These are phyloP conservation scores for Camelina hispida DNA, from an alignment of 345 rosid species.

Conservation along the genomic window DNA sequence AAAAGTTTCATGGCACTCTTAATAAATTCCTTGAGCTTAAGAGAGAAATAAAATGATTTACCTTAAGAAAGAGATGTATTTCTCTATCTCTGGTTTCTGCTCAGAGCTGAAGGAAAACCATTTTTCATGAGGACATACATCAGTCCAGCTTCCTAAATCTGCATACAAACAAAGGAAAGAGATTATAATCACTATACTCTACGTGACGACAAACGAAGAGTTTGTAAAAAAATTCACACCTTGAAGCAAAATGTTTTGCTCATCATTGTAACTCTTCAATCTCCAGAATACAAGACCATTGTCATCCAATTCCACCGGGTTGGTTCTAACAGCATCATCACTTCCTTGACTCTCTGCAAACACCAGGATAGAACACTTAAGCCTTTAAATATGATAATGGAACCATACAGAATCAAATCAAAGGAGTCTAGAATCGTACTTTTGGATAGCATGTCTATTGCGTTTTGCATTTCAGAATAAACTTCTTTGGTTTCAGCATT, in stretches of 20 bases:
- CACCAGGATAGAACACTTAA: background rate
- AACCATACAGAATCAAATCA: conserved; percentile 11
- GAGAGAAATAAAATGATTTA: conserved; percentile 37
- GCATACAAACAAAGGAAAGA: conserved; percentile 28
- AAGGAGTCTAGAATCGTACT: conserved; percentile 48
- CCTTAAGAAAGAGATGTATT: conserved; percentile 60
- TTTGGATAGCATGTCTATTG: conserved; percentile 45
- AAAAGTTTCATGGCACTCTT: background rate
- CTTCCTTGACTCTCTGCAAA: conserved; percentile 53
- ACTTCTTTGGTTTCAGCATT: conserved; percentile 60
- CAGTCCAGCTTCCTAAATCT: conserved; percentile 56
- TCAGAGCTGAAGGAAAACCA: conserved; percentile 64
- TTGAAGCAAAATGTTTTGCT: conserved; percentile 66
- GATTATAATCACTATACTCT: conserved; percentile 2
- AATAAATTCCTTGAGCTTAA: background rate
- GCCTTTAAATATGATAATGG: background rate
- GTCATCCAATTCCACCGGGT: conserved; percentile 53
- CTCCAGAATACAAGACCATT: conserved; percentile 72
- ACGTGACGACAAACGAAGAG: background rate
- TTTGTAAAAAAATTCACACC: conserved; percentile 46
- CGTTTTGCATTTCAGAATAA: conserved; percentile 54
- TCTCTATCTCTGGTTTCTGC: conserved; percentile 62
- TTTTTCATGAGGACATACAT: conserved; percentile 52
- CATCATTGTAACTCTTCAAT: conserved; percentile 50
- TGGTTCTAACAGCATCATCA: conserved; percentile 76